Percentiles rank a stretch among this genome's conserved stretches.
phyloP scores from a whole-genome alignment of 2,329 filamentous ascomycete species.

The Ciborinia camelliae region DNA sequence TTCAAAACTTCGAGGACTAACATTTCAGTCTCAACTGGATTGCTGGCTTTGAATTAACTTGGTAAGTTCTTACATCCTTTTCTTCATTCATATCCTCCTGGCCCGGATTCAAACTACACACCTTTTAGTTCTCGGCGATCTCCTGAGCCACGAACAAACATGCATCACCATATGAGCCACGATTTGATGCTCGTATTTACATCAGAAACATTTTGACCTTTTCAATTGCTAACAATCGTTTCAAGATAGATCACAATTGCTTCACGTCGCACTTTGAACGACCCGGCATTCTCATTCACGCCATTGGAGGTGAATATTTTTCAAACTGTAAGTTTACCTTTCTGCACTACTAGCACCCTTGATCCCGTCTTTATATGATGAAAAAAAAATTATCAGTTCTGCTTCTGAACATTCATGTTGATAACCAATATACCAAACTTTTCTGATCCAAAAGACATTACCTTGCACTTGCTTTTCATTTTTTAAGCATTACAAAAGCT shows the following conservation, averaged over 20 bases:
- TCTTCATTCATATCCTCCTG: not conserved
- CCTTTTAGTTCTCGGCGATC: conserved; percentile 36
- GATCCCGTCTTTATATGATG: conserved; percentile 53
- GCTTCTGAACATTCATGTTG: conserved; percentile 68
- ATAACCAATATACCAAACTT: conserved; percentile 61
- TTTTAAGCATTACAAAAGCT: conserved; percentile 5
- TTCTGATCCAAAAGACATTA: conserved; percentile 47
- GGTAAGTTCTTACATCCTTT: conserved; percentile 29
- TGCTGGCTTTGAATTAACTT: not conserved
- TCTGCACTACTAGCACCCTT: not conserved
- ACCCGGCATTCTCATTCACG: not conserved
- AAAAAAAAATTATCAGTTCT: conserved; percentile 67
- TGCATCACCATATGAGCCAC: conserved; percentile 73
- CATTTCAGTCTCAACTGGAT: not conserved
- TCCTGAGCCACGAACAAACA: conserved; percentile 49
- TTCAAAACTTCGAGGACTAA: not conserved
- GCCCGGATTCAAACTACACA: conserved; percentile 20
- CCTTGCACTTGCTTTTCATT: conserved; percentile 7
- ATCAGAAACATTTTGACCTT: conserved; percentile 21
- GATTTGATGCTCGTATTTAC: not conserved
- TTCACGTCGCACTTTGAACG: not conserved
- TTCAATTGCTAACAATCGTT: conserved; percentile 25
- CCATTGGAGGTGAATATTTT: not conserved
- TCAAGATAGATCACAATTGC: not conserved
- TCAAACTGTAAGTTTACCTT: conserved; percentile 6